These are phyloP conservation scores for Vairimorpha necatrix DNA, from an alignment of 371 early-diverging fungal species.

Conservation along the genomic window DNA sequence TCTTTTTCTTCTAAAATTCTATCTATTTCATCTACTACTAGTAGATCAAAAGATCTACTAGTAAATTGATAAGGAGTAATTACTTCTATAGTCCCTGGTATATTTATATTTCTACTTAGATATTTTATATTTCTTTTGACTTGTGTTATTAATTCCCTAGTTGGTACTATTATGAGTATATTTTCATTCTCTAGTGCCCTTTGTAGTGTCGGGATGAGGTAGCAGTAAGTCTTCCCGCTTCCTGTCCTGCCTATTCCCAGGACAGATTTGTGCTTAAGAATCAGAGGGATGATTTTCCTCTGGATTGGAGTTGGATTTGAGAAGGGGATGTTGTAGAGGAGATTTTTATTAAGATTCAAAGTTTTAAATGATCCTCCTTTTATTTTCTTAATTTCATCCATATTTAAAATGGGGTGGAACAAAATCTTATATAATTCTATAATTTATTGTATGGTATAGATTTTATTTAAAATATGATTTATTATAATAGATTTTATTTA, in stretches of 20 bases:
- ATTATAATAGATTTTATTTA: too few relatives aligned
- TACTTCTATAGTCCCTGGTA: constrained; percentile 32
- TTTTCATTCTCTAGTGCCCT: constrained; percentile 72
- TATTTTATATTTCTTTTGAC: constrained; percentile 39
- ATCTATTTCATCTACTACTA: constrained; percentile 65
- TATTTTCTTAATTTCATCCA: constrained; percentile 41
- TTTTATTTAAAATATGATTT: too few relatives aligned
- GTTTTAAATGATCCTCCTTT: constrained; percentile 62
- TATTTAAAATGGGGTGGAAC: not conserved
- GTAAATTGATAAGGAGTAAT: constrained; percentile 27
- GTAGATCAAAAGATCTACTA: constrained; percentile 33
- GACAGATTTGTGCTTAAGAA: constrained; percentile 84
- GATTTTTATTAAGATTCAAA: constrained; percentile 52
- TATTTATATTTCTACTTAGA: constrained; percentile 41
- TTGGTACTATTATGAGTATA: constrained; percentile 66
- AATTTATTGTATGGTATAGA: too few relatives aligned
- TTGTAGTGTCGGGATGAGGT: constrained; percentile 82
- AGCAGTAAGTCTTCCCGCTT: constrained; percentile 94
- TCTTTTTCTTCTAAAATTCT: constrained; percentile 63
- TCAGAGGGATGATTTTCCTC: constrained; percentile 80
- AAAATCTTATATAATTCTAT: too few relatives aligned
- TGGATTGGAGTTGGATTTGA: constrained; percentile 87
- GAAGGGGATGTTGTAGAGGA: constrained; percentile 63
- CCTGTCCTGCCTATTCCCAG: constrained; percentile 95
- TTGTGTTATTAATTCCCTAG: constrained; percentile 61